A percentile compares a stretch with the other conserved stretches of the same genome.
These are phyloP conservation scores for Flaveria ramosissima DNA, from an alignment of 129 eudicot species.

Conservation along the genomic window DNA sequence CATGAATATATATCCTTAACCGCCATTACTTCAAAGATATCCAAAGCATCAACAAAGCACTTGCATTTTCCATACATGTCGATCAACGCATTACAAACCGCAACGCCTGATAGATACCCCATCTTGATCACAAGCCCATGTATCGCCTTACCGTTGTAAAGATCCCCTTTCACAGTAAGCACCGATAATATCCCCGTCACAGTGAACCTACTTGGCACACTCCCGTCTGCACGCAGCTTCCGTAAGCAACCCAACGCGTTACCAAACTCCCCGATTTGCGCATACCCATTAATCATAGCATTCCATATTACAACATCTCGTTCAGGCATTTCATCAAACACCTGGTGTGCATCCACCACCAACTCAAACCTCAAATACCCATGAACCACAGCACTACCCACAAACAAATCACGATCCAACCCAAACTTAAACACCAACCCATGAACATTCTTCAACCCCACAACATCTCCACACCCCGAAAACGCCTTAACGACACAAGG, in stretches of 20 bases:
- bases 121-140: constrained; percentile 61
- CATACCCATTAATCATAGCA: constrained; percentile 70
- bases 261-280: constrained; percentile 53
- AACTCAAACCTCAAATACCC: constrained; percentile 51
- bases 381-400: constrained; percentile 76
- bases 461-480: constrained; percentile 36
- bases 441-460: constrained; percentile 50
- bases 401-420: constrained; percentile 54
- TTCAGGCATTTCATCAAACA: constrained; percentile 69
- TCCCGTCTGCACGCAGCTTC: constrained; percentile 47
- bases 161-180: constrained; percentile 46
- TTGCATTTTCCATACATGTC: constrained; percentile 85
- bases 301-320: constrained; percentile 80
- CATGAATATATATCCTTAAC: constrained; percentile 71
- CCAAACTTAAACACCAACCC: constrained; percentile 68
- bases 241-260: constrained; percentile 47
- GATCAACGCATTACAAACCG: constrained; percentile 64
- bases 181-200: constrained; percentile 65
- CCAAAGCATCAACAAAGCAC: constrained; percentile 38
- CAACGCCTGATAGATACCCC: constrained; percentile 55
- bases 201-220: constrained; percentile 50
- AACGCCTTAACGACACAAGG: constrained; percentile 83
- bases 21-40: constrained; percentile 45
- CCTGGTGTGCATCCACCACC: constrained; percentile 49
- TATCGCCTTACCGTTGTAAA: constrained; percentile 54